Evolutionary conservation across 1,284 basidiomycete genomes (phyloP).

Genomic region (Sporisorium iseilematis-ciliati): DNA sequence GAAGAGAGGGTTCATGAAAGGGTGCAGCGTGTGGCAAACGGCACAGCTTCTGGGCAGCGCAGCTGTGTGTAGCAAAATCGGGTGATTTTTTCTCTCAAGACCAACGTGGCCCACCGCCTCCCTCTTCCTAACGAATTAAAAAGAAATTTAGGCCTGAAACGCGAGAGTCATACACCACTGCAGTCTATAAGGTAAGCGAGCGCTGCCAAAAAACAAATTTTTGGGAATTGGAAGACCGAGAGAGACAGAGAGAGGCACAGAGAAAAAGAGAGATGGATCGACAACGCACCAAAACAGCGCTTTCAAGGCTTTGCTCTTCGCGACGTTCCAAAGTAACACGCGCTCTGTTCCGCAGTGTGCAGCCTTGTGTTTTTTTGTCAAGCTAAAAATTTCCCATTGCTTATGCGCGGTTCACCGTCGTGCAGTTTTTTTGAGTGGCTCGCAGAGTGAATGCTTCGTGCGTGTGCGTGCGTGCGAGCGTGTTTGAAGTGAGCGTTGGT

Average conservation of each 20-base stretch:
- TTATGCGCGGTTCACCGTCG: background rate
- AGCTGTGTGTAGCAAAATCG: slow-evolving; percentile 1
- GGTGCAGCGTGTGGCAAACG: no score
- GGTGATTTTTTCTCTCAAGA: slow-evolving; percentile 4
- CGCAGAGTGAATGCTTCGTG: background rate
- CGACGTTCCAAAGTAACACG: slow-evolving; percentile 7
- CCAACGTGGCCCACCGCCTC: background rate
- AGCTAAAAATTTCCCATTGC: background rate
- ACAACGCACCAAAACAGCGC: background rate
- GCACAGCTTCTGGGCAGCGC: background rate
- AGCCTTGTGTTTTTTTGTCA: background rate
- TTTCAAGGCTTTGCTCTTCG: background rate
- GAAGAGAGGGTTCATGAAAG: no score
- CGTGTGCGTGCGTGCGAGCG: background rate
- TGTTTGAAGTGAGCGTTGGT: background rate
- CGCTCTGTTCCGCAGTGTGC: background rate
- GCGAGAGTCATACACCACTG: background rate
- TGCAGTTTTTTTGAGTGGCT: no score
- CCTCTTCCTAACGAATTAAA: no score
- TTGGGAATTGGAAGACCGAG: slow-evolving; percentile 1
- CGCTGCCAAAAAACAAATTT: background rate
- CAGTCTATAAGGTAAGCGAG: slow-evolving; percentile 4
- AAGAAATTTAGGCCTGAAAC: background rate
- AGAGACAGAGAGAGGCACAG: background rate
- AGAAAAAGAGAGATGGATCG: background rate